phyloP scores from a whole-genome alignment of 176 grass and related monocot genomes.

The Lolium rigidum region DNA sequence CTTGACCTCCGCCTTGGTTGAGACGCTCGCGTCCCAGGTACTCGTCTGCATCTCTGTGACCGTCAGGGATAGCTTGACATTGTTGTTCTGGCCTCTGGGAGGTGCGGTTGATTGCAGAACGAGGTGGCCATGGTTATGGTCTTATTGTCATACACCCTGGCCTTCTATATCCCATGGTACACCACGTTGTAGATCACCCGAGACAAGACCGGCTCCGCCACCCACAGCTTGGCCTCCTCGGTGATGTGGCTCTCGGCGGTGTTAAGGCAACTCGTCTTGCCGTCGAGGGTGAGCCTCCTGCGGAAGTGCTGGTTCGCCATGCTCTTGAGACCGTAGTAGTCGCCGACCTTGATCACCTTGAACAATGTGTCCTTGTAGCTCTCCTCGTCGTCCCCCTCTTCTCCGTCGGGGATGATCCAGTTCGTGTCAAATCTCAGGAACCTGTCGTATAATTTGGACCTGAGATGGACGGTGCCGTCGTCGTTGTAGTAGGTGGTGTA shows the following conservation, averaged over 20 bases:
- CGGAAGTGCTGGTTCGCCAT: neutral
- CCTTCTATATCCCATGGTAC: neutral
- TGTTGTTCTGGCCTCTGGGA: too few relatives aligned
- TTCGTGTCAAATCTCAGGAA: neutral
- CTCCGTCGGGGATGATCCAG: neutral
- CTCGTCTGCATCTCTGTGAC: neutral
- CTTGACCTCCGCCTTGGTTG: neutral
- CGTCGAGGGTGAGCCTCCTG: neutral
- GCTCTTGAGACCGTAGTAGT: neutral
- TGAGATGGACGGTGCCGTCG: neutral
- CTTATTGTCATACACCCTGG: too few relatives aligned
- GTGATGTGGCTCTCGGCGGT: neutral
- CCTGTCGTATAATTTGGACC: neutral
- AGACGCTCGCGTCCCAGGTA: neutral
- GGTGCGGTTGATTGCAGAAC: too few relatives aligned
- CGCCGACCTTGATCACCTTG: neutral
- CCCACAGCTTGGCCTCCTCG: rapidly evolving
- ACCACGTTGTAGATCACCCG: neutral
- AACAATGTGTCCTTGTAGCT: neutral
- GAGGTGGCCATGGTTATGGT: too few relatives aligned
- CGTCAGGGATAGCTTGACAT: neutral
- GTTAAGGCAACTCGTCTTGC: neutral
- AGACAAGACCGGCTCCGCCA: neutral
- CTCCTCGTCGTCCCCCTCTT: neutral
- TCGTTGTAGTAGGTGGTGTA: neutral